Evolutionary conservation across 2,329 filamentous ascomycete species (phyloP), one percentile per base, ranked within the genome.

Genomic region (Elsinoe fawcettii): DNA sequence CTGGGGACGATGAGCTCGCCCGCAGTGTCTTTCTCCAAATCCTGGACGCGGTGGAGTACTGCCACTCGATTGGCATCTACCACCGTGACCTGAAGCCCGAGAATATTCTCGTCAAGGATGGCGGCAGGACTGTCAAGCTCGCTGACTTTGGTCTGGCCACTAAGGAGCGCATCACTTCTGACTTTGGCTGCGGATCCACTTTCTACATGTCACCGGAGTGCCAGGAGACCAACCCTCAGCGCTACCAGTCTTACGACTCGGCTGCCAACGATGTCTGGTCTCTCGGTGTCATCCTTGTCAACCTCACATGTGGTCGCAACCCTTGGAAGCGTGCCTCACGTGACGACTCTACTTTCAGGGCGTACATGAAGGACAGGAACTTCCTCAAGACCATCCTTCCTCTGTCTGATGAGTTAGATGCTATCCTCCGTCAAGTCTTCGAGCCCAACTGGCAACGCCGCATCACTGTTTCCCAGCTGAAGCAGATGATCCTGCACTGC

Each of bases 191-290:
- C 71, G 93, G 93, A 62, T 97, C 93, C 30, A 97, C 92, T 12
- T 97, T 97, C 69, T 99, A 99, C 77, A 99, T 97, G 93, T 96
- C 90, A 69, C 93, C 93, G 96, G 93, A 99, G 82, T 99, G 93
- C 71, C 84, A 96, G 73, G 88, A 90, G 66, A 80, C 85, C 58
- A 79, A 80, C 74, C 86, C 77, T 67, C 84, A 81, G 80, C 82
- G 78, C 72, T 79, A 79, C 69, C 78, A 87, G 27, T 92, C 82
- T 72, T 99, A 99, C 73, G 85, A 85, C 64, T 96, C 91, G 63
- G 90, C 89, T 55, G 88, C 92, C 58, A 99, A 97, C 75, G 93
- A 99, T 73, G 85, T 97, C 65, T 99, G 93, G 93, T 92, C 88
- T 67, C 81, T 99, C n/a, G 93, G 93, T 64, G 92, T 99, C 55